Percentiles rank a stretch among this genome's conserved stretches.
phyloP scores from a whole-genome alignment of 768 basidiomycete genomes.

The Piloderma croceum region DNA sequence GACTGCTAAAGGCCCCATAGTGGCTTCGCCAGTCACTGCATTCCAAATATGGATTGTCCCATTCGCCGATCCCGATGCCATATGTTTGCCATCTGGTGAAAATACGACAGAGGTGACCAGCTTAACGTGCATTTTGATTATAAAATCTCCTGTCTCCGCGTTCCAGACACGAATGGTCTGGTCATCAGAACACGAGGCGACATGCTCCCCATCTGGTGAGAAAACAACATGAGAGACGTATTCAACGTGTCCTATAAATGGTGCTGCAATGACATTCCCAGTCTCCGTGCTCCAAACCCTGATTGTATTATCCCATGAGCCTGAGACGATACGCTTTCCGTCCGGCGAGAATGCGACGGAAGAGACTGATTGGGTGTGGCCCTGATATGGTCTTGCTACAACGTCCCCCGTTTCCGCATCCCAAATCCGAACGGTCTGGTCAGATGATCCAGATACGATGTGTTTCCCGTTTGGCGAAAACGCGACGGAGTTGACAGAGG shows the following conservation, averaged over 20 bases:
- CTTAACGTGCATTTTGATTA: not conserved
- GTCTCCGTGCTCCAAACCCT: conserved; percentile 12
- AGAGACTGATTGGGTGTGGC: not conserved
- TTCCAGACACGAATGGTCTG: no score
- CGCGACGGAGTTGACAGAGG: no score
- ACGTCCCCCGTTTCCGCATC: conserved; percentile 1
- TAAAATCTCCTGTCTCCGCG: no score
- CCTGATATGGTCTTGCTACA: not conserved
- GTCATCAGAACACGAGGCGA: conserved; percentile 5
- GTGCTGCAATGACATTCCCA: conserved; percentile 19
- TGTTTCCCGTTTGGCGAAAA: conserved; percentile 5
- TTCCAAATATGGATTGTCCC: conserved; percentile 7
- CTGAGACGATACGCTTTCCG: conserved; percentile 37
- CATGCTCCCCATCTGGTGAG: conserved; percentile 4
- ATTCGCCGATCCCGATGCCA: conserved; percentile 8
- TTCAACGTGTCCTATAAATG: conserved; percentile 1
- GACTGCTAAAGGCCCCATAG: not conserved
- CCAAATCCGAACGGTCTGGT: conserved; percentile 16
- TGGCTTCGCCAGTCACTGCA: not conserved
- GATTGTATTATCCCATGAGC: conserved; percentile 27
- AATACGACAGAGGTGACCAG: conserved; percentile 7
- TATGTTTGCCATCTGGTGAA: conserved; percentile 5
- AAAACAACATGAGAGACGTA: conserved; percentile 2
- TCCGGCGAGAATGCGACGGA: conserved; percentile 32
- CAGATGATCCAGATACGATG: conserved; percentile 27